Base-by-base conservation (phyloP, 352 stramenopile species). In the Thraustotheca clavata region DNA sequence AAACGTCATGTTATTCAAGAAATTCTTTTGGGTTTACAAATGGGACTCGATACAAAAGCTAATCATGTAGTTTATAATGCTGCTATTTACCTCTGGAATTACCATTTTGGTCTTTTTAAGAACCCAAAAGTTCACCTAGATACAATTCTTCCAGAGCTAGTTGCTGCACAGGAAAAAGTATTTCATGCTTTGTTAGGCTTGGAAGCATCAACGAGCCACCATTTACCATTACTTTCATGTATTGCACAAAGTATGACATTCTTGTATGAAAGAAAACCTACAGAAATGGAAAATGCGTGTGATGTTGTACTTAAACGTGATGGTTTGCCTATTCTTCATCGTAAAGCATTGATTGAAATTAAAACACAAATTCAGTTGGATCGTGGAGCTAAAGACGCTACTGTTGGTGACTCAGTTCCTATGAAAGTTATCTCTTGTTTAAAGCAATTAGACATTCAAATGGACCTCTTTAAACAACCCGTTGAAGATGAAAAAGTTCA, bases 11-110 rank as follows among this genome's bases (percentile, higher is more conserved):
- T 75, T 0, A 67, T 80, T 31, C 55, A 46, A 9, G 62, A 71
- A 18, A 67, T 83, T 18, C 27, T 72, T 4, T 40, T 35, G 16
- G 75, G 72, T 4, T 8, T 83, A 14, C 24, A 61, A 35, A 52
- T 60, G 9, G 74, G 59, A 0, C 24, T 66, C 31, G 67, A 70
- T 18, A 60, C 62, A 4, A 39, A 62, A 11, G 71, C 71, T 73
- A 47, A 41, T 0, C 86, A 86, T 41, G 50, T 91, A 3, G 57
- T 96, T 11, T 79, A 96, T 34, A 96, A 94, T 61, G 85, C 76
- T 1, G 86, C 79, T 16, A 80, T 88, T 16, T 92, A 89, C 61
- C 49, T 96, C n/a, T 96, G 87, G 86, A 96, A 97, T 67, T 92
- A 91, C 47, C 89, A 97, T 59, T 89, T 95, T 18, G 86, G 94